phyloP scores from a whole-genome alignment of 306 rosid species.

The Malus sylvestris region DNA sequence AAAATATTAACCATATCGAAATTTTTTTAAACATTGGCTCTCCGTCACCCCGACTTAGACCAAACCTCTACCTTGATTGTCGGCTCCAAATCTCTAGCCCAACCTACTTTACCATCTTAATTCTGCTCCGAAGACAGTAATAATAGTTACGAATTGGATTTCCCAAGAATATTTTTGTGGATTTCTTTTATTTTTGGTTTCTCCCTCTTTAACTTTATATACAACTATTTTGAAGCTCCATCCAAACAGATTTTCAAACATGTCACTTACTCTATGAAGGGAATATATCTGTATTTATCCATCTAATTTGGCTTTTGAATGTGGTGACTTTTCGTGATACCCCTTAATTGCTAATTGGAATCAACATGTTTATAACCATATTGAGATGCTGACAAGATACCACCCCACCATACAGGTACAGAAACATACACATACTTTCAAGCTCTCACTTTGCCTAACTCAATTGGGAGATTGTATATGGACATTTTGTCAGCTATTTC shows the following conservation, averaged over 20 bases:
- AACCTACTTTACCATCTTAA: neutral
- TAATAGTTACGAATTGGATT: too few species aligned
- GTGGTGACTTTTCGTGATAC: neutral
- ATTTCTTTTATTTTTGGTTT: too few species aligned
- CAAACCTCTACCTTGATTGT: neutral
- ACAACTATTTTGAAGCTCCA: neutral
- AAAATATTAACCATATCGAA: too few species aligned
- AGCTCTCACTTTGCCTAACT: conserved; percentile 5
- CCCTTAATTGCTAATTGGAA: neutral
- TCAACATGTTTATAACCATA: neutral
- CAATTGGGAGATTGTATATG: neutral
- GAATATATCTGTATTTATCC: neutral
- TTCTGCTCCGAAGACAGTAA: neutral
- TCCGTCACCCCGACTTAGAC: too few species aligned
- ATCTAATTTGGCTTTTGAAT: neutral
- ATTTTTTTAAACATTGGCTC: neutral
- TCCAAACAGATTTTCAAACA: neutral
- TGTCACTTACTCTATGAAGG: neutral
- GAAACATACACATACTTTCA: neutral
- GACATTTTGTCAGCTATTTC: neutral
- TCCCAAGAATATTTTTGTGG: too few species aligned
- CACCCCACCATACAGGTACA: neutral
- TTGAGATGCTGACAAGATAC: neutral
- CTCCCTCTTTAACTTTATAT: too few species aligned
- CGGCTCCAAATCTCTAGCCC: neutral